Evolutionary conservation across 768 basidiomycete species (phyloP).

Genomic region (Suillus paluster): DNA sequence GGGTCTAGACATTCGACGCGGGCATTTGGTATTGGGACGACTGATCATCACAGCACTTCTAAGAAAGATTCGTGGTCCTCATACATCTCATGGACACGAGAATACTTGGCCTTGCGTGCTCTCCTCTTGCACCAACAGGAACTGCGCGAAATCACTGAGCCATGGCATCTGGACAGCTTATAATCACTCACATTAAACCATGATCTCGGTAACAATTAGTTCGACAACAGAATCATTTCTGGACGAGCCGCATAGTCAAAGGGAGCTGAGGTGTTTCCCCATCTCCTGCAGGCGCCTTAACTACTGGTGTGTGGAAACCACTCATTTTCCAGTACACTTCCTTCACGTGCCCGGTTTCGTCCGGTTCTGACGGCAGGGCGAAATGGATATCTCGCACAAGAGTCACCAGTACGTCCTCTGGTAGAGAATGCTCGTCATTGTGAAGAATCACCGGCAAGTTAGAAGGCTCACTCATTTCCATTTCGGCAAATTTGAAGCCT

Average conservation of each 20-base stretch:
- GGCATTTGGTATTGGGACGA: too few species aligned
- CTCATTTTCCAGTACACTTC: constrained; percentile 29
- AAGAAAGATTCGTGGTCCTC: too few species aligned
- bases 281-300: constrained; percentile 28
- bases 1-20: too few species aligned
- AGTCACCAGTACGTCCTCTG: constrained; percentile 29
- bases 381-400: constrained; percentile 28
- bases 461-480: constrained; percentile 50
- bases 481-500: constrained; percentile 49
- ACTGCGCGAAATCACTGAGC: too few species aligned
- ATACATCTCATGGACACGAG: too few species aligned
- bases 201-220: too few species aligned
- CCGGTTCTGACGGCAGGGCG: constrained; percentile 20
- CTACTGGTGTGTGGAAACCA: constrained; percentile 28
- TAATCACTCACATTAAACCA: too few species aligned
- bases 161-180: too few species aligned
- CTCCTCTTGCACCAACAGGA: too few species aligned
- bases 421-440: not conserved
- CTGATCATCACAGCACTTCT: too few species aligned
- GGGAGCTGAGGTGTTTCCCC: constrained; percentile 24
- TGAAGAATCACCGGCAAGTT: not conserved
- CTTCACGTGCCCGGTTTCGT: constrained; percentile 15
- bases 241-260: constrained; percentile 9
- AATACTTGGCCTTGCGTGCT: too few species aligned
- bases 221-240: not conserved